A percentile compares a stretch with the other conserved stretches of the same genome.
Conservation (phyloP, 2,329 filamentous ascomycete species). For the Curvularia lunata region DNA sequence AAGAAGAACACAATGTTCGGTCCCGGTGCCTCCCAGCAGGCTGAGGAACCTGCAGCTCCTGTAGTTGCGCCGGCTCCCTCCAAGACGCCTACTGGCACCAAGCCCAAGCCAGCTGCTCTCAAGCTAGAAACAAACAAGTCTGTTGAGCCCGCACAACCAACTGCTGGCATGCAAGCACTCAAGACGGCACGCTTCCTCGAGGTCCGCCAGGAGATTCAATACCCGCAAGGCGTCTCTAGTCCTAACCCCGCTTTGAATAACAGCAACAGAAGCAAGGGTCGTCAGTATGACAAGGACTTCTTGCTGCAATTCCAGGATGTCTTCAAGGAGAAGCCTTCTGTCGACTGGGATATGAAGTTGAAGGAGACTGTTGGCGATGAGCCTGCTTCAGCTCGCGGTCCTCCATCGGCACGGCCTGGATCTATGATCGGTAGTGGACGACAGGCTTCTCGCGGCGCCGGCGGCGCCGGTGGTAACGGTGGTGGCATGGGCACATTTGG, state of each 20-base stretch:
- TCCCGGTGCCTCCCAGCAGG: slow-evolving; percentile 49
- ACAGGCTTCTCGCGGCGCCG: slow-evolving; percentile 53
- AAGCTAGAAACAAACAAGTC: slow-evolving; percentile 87
- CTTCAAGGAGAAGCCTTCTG: slow-evolving; percentile 94
- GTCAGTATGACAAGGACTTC: slow-evolving; percentile 96
- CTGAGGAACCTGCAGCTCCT: slow-evolving; percentile 55
- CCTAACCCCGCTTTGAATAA: slow-evolving; percentile 93
- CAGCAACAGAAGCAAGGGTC: slow-evolving; percentile 77
- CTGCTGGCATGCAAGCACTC: slow-evolving; percentile 88
- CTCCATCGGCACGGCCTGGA: slow-evolving; percentile 65
- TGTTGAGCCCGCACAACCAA: slow-evolving; percentile 90
- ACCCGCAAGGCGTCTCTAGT: slow-evolving; percentile 75
- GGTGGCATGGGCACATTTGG: slow-evolving; percentile 72
- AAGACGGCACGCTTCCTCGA: slow-evolving; percentile 89
- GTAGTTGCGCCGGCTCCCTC: slow-evolving; percentile 25
- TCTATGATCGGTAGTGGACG: slow-evolving; percentile 58
- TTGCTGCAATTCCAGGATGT: slow-evolving; percentile 94
- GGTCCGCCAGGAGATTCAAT: slow-evolving; percentile 76
- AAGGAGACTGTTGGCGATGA: slow-evolving; percentile 84
- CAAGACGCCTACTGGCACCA: slow-evolving; percentile 60
- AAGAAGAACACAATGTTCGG: slow-evolving; percentile 58
- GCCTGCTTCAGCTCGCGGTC: slow-evolving; percentile 66
- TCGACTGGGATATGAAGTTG: slow-evolving; percentile 91
- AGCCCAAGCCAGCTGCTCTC: slow-evolving; percentile 84
- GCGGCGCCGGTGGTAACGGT: slow-evolving; percentile 36